Base-by-base conservation (phyloP, 768 basidiomycete genomes). In the Rossbeevera mucosa region DNA sequence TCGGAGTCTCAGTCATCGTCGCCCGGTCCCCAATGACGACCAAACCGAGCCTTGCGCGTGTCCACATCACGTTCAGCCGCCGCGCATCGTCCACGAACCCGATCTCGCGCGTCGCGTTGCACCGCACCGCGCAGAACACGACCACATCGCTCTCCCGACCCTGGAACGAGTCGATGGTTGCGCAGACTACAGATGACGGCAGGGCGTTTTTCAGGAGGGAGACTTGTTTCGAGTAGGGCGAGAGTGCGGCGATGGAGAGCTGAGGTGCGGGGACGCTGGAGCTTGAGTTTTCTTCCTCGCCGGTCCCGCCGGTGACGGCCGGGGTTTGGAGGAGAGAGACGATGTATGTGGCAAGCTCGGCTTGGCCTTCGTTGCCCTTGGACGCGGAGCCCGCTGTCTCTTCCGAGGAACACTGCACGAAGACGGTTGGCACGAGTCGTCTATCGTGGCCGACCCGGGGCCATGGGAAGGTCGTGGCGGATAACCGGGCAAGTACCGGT, bases 31-130 rank as follows among this genome's bases (percentile, higher is more conserved):
- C 84, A n/a, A 86, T 70, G 26, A 87, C 70, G 48, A 87, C 75
- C 57, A 86, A 62, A 0, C 75, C 85, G 29, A 80, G 59, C 56
- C 73, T 71, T 1, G 84, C 81, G 2, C 85, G 69, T 13, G 85
- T 87, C 85, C 83, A 86, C 73, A 83, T 83, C 7, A 87, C 85
- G 59, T 87, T 85, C 43, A 61, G 21, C 78, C 72, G 33, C 80
- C 82, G 0, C 80, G 84, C 47, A 81, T 83, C 61, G 71, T 80
- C 81, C 29, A 86, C 67, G 55, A 86, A 88, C 5, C 85, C 84
- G 43, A 86, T 80, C 44, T 86, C 84, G 0, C 74, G 71, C 36
- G 77, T 72, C 16, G 59, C 72, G 57, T 88, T 86, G 57, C 77
- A 80, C 11, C 84, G 76, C 13, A 86, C 85, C 4, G 81, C 78